phyloP scores from a whole-genome alignment of 2,329 filamentous ascomycete species.

The Pseudogymnoascus sp. region DNA sequence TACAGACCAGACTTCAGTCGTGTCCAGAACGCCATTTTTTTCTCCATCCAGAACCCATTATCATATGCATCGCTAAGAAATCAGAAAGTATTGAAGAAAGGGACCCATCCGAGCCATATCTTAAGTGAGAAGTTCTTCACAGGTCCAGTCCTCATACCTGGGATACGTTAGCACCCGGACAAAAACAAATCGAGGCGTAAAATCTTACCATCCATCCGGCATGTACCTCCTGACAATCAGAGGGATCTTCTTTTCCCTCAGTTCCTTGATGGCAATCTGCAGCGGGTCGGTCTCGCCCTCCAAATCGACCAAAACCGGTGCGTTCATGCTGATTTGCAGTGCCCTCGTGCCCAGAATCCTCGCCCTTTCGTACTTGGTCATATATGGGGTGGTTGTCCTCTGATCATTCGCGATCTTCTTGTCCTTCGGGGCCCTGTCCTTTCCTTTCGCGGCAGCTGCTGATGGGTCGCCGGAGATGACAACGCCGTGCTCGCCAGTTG shows the following conservation, averaged over 20 bases:
- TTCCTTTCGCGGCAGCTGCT: constrained; percentile 48
- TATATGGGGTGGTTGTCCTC: constrained; percentile 89
- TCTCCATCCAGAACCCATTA: constrained; percentile 7
- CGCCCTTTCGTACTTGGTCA: constrained; percentile 98
- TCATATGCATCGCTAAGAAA: constrained; percentile 11
- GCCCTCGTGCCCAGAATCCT: constrained; percentile 89
- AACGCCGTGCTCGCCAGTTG: constrained; percentile 32
- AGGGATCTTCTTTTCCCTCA: constrained; percentile 97
- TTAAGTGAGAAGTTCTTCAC: constrained; percentile 77
- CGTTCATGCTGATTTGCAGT: constrained; percentile 97
- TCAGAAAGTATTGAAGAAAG: constrained; percentile 10
- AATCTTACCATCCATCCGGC: constrained; percentile 84
- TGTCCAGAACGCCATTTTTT: constrained; percentile 8
- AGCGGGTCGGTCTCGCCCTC: constrained; percentile 97
- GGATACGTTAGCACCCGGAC: neutral
- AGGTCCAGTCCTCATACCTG: constrained; percentile 94
- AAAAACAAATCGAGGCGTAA: neutral
- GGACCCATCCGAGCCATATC: neutral
- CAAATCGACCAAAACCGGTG: constrained; percentile 89
- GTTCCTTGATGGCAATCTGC: constrained; percentile 94
- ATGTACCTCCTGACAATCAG: constrained; percentile 91
- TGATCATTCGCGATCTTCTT: constrained; percentile 89
- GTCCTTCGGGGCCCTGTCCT: constrained; percentile 54
- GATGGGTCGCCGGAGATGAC: constrained; percentile 54
- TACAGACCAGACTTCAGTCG: constrained; percentile 7